phyloP scores from a whole-genome alignment of 2,329 filamentous ascomycete genomes.

The Aphanocladium album region DNA sequence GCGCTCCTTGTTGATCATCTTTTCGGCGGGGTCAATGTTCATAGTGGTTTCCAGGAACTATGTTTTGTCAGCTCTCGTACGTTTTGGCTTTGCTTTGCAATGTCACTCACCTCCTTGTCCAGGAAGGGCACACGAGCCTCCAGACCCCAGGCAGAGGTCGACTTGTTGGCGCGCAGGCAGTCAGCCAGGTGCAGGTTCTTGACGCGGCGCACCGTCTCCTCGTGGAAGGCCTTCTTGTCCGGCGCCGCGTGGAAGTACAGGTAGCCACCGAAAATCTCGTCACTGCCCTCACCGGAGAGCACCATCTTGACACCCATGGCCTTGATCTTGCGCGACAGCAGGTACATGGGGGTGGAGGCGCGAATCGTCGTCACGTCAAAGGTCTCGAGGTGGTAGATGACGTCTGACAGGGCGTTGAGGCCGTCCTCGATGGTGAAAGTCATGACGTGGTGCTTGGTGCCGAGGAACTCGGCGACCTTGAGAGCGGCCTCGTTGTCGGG shows the following conservation, averaged over 20 bases:
- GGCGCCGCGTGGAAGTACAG: constrained; percentile 97
- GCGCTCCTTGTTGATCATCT: constrained; percentile 85
- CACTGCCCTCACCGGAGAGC: constrained; percentile 89
- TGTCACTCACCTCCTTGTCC: constrained; percentile 68
- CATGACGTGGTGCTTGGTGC: constrained; percentile 96
- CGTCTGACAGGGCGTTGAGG: constrained; percentile 91
- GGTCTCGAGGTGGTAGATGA: constrained; percentile 96
- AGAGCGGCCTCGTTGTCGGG: constrained; percentile 89
- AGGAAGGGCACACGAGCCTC: constrained; percentile 97
- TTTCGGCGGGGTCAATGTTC: constrained; percentile 90
- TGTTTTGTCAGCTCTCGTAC: constrained; percentile 7
- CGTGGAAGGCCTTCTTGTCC: constrained; percentile 86
- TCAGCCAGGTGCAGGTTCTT: constrained; percentile 97
- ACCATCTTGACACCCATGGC: constrained; percentile 99
- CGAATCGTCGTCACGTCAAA: constrained; percentile 99
- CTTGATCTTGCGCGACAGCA: constrained; percentile 98
- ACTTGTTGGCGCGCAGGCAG: constrained; percentile 98
- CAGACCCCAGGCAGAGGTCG: constrained; percentile 94
- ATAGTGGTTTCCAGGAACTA: constrained; percentile 87
- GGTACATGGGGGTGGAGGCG: constrained; percentile 97
- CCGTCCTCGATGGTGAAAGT: constrained; percentile 98
- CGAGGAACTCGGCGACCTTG: constrained; percentile 92
- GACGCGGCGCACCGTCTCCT: constrained; percentile 87
- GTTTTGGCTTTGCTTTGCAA: constrained; percentile 15
- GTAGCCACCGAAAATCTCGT: constrained; percentile 98